Evolutionary conservation across 768 basidiomycete genomes (phyloP).

Genomic region (Rhizopogon sp.): DNA sequence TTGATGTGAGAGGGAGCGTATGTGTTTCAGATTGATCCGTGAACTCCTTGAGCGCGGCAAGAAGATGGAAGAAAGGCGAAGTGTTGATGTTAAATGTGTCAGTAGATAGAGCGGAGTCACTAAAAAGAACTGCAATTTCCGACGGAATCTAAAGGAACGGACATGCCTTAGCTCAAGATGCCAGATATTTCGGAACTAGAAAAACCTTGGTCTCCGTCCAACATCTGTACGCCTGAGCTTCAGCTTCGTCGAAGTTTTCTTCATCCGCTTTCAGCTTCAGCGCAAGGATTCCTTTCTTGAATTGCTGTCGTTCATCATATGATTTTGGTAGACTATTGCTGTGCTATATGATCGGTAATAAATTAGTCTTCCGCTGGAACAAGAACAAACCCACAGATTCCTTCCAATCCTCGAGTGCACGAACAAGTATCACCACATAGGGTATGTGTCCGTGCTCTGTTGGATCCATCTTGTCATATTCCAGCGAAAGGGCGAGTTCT

Average conservation of each 20-base stretch:
- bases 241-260: conserved; percentile 97
- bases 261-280: conserved; percentile 79
- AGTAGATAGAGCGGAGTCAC: conserved; percentile 47
- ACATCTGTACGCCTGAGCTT: conserved; percentile 78
- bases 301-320: conserved; percentile 64
- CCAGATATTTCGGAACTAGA: conserved; percentile 1
- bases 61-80: conserved; percentile 73
- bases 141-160: conserved; percentile 47
- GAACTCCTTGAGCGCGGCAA: conserved; percentile 69
- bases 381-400: conserved; percentile 43
- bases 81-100: conserved; percentile 39
- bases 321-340: conserved; percentile 50
- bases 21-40: conserved; percentile 45
- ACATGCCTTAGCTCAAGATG: neutral
- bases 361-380: neutral
- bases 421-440: conserved; percentile 84
- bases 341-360: conserved; percentile 43
- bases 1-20: conserved; percentile 77
- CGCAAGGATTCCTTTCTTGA: conserved; percentile 61
- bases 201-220: conserved; percentile 54
- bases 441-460: conserved; percentile 91
- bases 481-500: conserved; percentile 63
- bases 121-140: conserved; percentile 61
- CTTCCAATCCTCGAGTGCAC: conserved; percentile 81
- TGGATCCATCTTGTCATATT: conserved; percentile 76